phyloP scores from a whole-genome alignment of 768 basidiomycete species.

The Trametes elegans region DNA sequence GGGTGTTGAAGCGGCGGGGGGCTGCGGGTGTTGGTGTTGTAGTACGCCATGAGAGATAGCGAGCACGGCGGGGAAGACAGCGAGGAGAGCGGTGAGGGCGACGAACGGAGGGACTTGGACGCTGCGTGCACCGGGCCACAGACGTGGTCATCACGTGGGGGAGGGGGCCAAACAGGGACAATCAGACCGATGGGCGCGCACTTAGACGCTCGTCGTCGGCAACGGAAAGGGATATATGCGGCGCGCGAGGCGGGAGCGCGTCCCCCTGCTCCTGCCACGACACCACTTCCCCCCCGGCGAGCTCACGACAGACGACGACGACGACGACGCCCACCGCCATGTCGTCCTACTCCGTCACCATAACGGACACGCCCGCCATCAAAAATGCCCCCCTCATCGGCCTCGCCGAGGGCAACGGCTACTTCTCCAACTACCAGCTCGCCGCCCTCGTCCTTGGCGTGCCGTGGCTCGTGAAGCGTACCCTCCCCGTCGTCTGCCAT shows the following conservation, averaged over 20 bases:
- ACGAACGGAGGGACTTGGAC: not conserved
- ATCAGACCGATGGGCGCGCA: conserved; percentile 1
- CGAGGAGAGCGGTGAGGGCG: not conserved
- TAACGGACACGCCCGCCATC: conserved; percentile 72
- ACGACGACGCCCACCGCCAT: conserved; percentile 25
- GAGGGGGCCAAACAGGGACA: too few species aligned
- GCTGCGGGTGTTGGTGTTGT: conserved; percentile 45
- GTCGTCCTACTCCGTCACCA: conserved; percentile 48
- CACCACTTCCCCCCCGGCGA: conserved; percentile 2
- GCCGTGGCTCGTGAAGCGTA: conserved; percentile 81
- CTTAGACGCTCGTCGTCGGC: conserved; percentile 6
- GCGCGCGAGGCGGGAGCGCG: not conserved
- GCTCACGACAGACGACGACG: conserved; percentile 1
- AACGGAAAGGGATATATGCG: not conserved
- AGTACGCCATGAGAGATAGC: conserved; percentile 40
- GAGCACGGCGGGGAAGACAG: not conserved
- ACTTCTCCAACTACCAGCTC: conserved; percentile 81
- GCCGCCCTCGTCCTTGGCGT: conserved; percentile 72
- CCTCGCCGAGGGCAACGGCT: conserved; percentile 82
- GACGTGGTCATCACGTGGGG: conserved; percentile 18
- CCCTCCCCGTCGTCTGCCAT: conserved; percentile 78
- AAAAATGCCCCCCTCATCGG: conserved; percentile 83
- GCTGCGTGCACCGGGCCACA: not conserved
- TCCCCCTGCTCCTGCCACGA: conserved; percentile 15
- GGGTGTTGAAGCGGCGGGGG: conserved; percentile 86